phyloP scores from a whole-genome alignment of 768 basidiomycete species.

The Erythrobasidium yunnanense region DNA sequence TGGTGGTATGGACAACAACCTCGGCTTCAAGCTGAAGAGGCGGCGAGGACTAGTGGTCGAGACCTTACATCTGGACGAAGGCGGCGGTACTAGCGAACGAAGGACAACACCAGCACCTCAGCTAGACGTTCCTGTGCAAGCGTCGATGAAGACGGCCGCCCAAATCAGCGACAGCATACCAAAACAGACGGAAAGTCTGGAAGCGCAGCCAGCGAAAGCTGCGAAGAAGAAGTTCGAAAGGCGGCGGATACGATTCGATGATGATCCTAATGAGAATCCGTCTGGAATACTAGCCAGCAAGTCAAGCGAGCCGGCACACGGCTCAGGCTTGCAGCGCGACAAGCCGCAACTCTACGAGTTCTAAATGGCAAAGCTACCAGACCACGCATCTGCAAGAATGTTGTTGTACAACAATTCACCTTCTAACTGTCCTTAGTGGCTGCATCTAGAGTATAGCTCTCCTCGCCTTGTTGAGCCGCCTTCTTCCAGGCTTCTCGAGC shows the following conservation, averaged over 20 bases:
- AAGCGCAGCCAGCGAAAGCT: not conserved
- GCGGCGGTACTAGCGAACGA: conserved; percentile 24
- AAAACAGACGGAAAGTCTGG: not conserved
- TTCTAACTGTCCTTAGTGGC: not conserved
- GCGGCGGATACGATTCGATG: conserved; percentile 17
- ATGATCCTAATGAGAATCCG: conserved; percentile 25
- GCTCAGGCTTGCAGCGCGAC: conserved; percentile 7
- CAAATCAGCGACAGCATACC: not conserved
- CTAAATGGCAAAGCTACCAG: not conserved
- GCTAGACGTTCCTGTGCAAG: not conserved
- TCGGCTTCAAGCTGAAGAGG: conserved; percentile 84
- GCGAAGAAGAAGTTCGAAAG: conserved; percentile 19
- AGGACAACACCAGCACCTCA: conserved; percentile 12
- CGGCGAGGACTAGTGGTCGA: conserved; percentile 73
- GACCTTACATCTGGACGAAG: conserved; percentile 58
- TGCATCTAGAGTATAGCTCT: conserved; percentile 17
- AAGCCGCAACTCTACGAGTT: conserved; percentile 25
- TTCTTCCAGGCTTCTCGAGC: conserved; percentile 12
- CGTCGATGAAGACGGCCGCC: too few species aligned
- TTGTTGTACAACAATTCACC: not conserved
- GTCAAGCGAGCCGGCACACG: not conserved
- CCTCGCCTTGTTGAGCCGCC: conserved; percentile 3
- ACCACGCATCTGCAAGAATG: not conserved
- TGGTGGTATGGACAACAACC: conserved; percentile 81
- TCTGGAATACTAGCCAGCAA: not conserved